These are phyloP conservation scores for Tagetes erecta DNA, from an alignment of 129 eudicot species.

Conservation along the genomic window DNA sequence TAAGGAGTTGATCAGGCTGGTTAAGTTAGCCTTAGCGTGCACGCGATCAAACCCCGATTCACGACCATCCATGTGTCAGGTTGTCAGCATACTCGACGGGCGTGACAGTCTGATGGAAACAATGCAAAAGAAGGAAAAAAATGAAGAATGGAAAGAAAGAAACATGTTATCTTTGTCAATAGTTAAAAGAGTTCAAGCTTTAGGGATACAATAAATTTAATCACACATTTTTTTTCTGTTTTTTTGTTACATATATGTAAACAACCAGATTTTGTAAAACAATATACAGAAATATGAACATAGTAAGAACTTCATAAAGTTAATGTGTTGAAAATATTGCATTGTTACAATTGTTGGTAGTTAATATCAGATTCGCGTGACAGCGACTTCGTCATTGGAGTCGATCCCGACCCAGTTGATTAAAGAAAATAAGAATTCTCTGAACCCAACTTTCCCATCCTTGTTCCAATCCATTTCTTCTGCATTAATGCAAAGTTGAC, in stretches of 20 bases:
- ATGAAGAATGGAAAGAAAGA: slow-evolving; percentile 71
- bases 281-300: slow-evolving; percentile 10
- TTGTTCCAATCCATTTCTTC: slow-evolving; percentile 78
- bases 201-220: slow-evolving; percentile 65
- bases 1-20: slow-evolving; percentile 57
- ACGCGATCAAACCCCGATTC: slow-evolving; percentile 64
- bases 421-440: slow-evolving; percentile 57
- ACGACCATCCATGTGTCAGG: slow-evolving; percentile 72
- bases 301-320: slow-evolving; percentile 20
- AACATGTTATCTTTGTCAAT: slow-evolving; percentile 53
- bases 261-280: not conserved
- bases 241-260: slow-evolving; percentile 4
- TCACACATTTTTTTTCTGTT: not conserved
- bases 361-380: slow-evolving; percentile 4
- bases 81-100: slow-evolving; percentile 73
- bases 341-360: not conserved
- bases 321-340: slow-evolving; percentile 14
- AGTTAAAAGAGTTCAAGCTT: slow-evolving; percentile 72
- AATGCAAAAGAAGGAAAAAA: slow-evolving; percentile 46
- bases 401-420: slow-evolving; percentile 66
- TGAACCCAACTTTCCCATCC: slow-evolving; percentile 65
- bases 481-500: slow-evolving; percentile 28
- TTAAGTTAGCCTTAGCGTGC: slow-evolving; percentile 74
- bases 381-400: slow-evolving; percentile 46
- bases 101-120: slow-evolving; percentile 46